Percentiles rank a stretch among this genome's conserved stretches.
phyloP scores from a whole-genome alignment of 2,329 filamentous ascomycete genomes.

The Tolypocladium paradoxum region DNA sequence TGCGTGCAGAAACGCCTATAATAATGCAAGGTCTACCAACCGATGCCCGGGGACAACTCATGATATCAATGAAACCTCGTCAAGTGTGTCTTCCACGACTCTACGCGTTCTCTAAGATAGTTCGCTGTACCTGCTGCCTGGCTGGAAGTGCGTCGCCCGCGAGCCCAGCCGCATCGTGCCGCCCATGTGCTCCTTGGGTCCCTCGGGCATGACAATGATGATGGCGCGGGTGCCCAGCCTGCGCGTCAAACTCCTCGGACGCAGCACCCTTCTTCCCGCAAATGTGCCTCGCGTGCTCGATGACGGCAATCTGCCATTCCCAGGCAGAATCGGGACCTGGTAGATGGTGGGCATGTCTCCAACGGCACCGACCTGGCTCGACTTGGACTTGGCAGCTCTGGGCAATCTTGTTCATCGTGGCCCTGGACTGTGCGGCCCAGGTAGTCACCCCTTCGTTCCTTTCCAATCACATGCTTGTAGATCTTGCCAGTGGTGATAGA shows the following conservation, averaged over 20 bases:
- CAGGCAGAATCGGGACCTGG: slow-evolving; percentile 87
- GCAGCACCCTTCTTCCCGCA: slow-evolving; percentile 49
- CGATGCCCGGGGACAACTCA: not conserved
- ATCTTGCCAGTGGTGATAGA: slow-evolving; percentile 97
- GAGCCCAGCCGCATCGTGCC: slow-evolving; percentile 81
- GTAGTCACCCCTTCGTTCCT: slow-evolving; percentile 58
- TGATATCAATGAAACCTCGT: not conserved
- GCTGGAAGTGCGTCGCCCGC: slow-evolving; percentile 64
- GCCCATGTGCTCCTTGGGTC: slow-evolving; percentile 48
- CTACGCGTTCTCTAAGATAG: not conserved
- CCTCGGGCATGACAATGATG: slow-evolving; percentile 89
- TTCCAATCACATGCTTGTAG: slow-evolving; percentile 78
- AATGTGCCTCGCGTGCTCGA: slow-evolving; percentile 74
- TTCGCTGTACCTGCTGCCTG: slow-evolving; percentile 60
- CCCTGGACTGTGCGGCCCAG: slow-evolving; percentile 77
- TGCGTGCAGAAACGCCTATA: not conserved
- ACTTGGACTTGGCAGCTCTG: slow-evolving; percentile 78
- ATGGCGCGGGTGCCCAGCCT: slow-evolving; percentile 61
- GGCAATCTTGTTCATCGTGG: slow-evolving; percentile 78
- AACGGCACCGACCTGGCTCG: slow-evolving; percentile 81
- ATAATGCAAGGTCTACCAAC: not conserved
- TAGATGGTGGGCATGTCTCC: slow-evolving; percentile 85
- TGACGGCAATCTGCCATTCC: slow-evolving; percentile 88
- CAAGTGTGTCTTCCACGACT: not conserved
- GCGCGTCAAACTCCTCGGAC: slow-evolving; percentile 43